A percentile compares a stretch with the other conserved stretches of the same genome.
Evolutionary conservation across 2,329 filamentous ascomycete species (phyloP).

Genomic region (Sclerotinia minor): DNA sequence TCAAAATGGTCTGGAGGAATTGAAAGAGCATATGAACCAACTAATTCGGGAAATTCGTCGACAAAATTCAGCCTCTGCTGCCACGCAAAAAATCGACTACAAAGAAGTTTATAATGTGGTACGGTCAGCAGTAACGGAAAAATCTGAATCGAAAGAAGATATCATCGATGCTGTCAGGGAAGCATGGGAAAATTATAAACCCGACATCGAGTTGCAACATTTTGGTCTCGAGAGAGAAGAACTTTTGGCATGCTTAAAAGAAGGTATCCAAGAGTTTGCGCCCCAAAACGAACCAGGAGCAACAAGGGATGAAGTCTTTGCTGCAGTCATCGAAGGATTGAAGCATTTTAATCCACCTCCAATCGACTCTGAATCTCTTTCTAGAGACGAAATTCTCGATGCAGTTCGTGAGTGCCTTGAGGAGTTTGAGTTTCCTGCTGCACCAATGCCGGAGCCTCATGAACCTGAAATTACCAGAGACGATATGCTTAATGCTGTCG

Average conservation of each 20-base stretch:
- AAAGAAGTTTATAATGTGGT: slow-evolving; percentile 85
- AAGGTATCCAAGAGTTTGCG: slow-evolving; percentile 77
- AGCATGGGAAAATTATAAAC: slow-evolving; percentile 92
- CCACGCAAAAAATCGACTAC: slow-evolving; percentile 64
- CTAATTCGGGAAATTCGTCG: slow-evolving; percentile 74
- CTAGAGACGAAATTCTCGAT: slow-evolving; percentile 79
- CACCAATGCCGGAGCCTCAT: slow-evolving; percentile 57
- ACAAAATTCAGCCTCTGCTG: slow-evolving; percentile 65
- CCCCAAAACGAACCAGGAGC: slow-evolving; percentile 55
- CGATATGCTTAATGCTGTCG: slow-evolving; percentile 64
- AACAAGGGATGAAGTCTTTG: slow-evolving; percentile 80
- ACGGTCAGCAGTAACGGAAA: slow-evolving; percentile 66
- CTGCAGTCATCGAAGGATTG: slow-evolving; percentile 81
- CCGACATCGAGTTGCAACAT: slow-evolving; percentile 86
- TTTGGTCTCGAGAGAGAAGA: slow-evolving; percentile 89
- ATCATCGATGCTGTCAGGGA: slow-evolving; percentile 85
- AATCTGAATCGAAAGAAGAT: slow-evolving; percentile 67
- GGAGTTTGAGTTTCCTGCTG: slow-evolving; percentile 74
- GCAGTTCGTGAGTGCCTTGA: slow-evolving; percentile 85
- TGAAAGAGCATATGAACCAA: slow-evolving; percentile 81
- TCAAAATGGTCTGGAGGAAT: slow-evolving; percentile 74
- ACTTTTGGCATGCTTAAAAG: slow-evolving; percentile 79
- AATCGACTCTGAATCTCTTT: slow-evolving; percentile 69
- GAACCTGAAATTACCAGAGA: slow-evolving; percentile 58
- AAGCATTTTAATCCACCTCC: slow-evolving; percentile 76